Conservation (phyloP, 2,329 filamentous ascomycete genomes). For the Daldinia sp. region DNA sequence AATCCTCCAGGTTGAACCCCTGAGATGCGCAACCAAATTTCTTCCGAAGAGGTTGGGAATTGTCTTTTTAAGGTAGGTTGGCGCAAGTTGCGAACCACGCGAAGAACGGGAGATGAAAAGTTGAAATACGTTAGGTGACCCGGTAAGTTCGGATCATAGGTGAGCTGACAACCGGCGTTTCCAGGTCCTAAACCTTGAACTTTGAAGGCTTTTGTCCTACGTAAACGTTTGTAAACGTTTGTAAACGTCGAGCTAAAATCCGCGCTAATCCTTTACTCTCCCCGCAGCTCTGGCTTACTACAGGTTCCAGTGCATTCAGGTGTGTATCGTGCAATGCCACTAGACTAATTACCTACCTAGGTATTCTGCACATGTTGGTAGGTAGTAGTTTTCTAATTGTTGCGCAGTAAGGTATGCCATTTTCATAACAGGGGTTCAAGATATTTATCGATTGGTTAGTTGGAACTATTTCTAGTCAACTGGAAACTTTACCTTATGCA, state of each 20-base stretch:
- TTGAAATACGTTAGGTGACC: slow-evolving; percentile 6
- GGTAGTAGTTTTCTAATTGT: too few species aligned
- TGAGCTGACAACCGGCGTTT: slow-evolving; percentile 8
- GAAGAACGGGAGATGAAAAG: background rate
- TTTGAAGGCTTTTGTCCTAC: slow-evolving; percentile 26
- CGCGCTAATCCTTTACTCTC: slow-evolving; percentile 15
- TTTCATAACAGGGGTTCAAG: background rate
- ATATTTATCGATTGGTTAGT: background rate
- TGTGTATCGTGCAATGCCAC: background rate
- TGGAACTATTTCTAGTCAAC: background rate
- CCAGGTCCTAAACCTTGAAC: background rate
- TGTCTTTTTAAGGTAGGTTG: background rate
- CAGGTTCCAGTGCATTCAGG: background rate
- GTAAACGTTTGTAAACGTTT: slow-evolving; percentile 32
- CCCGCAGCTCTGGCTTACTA: slow-evolving; percentile 15
- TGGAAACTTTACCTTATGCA: background rate
- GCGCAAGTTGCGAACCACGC: background rate
- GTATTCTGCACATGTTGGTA: too few species aligned
- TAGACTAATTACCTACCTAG: too few species aligned
- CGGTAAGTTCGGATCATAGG: slow-evolving; percentile 34
- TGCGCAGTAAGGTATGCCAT: background rate
- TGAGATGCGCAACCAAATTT: slow-evolving; percentile 2
- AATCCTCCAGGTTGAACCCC: background rate
- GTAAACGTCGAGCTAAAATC: slow-evolving; percentile 18
- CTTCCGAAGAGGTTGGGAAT: background rate